Base-by-base conservation (phyloP, 2,329 filamentous ascomycete species). In the Clonostachys rosea region DNA sequence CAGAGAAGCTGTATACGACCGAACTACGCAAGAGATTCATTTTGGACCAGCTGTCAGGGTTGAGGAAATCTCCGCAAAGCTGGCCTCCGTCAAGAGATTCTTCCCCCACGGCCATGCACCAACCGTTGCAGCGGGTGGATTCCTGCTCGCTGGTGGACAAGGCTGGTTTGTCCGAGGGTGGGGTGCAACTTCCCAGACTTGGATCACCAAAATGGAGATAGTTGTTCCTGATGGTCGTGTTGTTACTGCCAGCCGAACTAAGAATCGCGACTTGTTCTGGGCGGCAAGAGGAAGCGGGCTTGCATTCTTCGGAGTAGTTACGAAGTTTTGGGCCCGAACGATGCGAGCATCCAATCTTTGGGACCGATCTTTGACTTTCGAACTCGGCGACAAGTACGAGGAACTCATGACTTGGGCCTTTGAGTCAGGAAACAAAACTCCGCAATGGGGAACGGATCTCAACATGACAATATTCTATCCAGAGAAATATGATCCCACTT, bases 181-280 rank as follows among this genome's bases (percentile, higher is more conserved):
- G 59, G 59, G 59, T 14, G 48, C 49, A 11, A 60, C 59, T 8
- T 36, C 40, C 40, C 43, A 50, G 33, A 47, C 46, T 10, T 63
- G 59, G 54, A 65, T 74, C 16, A 59, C 78, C 16, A 65, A 67
- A n/a, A 67, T 74, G 51, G 67, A 76, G 46, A 66, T 78, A 24
- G 68, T 78, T 16, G 69, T 70, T 4, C 62, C 71, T 1, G 65
- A 69, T 35, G 74, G 74, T 5, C 53, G 61, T 5, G 64, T 72
- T 40, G 54, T 73, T 39, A 65, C 66, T 44, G 68, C 62, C n/a
- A 66, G 66, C 47, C 56, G 67, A 34, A 64, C 57, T 13, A 54
- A 63, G n/a, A 64, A 78, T 51, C 46, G 61, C 1, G 75, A 78
- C 30, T 59, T 79, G 1, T 78, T 73, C 62, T 76, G 74, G 68